Base-by-base conservation (phyloP, 2,329 filamentous ascomycete genomes). In the Neopestalotiopsis sp. region DNA sequence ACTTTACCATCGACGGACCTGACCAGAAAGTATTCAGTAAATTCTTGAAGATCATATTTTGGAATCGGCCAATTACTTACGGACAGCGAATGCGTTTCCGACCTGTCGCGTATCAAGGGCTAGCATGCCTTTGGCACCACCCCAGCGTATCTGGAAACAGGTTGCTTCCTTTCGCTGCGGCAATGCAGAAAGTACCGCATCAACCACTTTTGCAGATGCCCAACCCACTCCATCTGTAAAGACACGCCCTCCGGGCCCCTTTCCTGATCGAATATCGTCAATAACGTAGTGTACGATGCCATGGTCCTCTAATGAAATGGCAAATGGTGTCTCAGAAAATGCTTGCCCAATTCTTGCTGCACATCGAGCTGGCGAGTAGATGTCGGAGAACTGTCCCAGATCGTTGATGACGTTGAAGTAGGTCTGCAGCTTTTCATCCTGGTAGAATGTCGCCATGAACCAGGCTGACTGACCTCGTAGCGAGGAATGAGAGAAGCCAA, bases 171-270 rank as follows among this genome's bases (percentile, higher is more conserved):
- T 82, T 30, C 80, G 80, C 40, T 79, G 77, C 0, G 88, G 85
- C 67, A 92, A 79, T 5, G 80, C 75, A 1, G 81, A 77, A 85
- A 89, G 91, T 2, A 95, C 87, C n/a, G 83, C 83, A 14, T 86
- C 77, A 63, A 92, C 80, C 0, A 94, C 83, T 0, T 82, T 82
- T 12, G 73, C 74, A 0, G 93, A 95, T 5, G 96, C 88, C 0
- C 89, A 94, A 0, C 94, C 94, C 1, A 93, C 91, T 1, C 94
- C 94, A 75, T 96, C 94, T 70, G 91, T 94, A 76, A 96, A 97
- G 0, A 90, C 85, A 4, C 90, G 85, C 0, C 10, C 10, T 38
- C 34, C 34, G 6, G 79, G 81, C 12, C 86, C 79, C 40, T 83
- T 80, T 0, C 63, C 58, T 1, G 81, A 86, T 69, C 85, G 82